Evolutionary conservation across 371 early-diverging fungal species (phyloP).

Genomic region (Syncephalastrum racemosum): DNA sequence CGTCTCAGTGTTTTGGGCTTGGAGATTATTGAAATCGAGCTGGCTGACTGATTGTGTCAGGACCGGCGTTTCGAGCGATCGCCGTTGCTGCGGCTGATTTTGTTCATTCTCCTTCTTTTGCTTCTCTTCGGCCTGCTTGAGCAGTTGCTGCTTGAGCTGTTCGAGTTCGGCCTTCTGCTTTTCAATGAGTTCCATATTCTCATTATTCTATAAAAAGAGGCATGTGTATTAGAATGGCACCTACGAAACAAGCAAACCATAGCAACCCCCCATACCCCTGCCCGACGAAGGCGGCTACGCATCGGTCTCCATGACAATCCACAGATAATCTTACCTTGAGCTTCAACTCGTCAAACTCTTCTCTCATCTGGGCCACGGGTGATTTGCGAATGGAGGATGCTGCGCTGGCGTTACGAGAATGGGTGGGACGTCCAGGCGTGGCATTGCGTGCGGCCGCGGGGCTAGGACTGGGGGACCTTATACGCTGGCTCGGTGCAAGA

Average conservation of each 20-base stretch:
- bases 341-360: constrained; percentile 30
- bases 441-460: constrained; percentile 8
- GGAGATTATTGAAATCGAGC: constrained; percentile 16
- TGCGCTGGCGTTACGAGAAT: constrained; percentile 23
- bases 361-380: constrained; percentile 34
- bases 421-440: constrained; percentile 16
- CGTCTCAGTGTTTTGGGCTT: constrained; percentile 18
- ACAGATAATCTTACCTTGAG: constrained; percentile 20
- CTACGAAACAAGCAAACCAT: too few relatives aligned
- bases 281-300: too few relatives aligned
- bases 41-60: constrained; percentile 19
- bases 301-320: too few relatives aligned
- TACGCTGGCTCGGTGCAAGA: neutral
- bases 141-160: constrained; percentile 25
- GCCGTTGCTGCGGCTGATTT: neutral
- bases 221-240: too few relatives aligned
- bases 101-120: neutral
- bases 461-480: constrained; percentile 8
- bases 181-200: constrained; percentile 42
- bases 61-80: constrained; percentile 3
- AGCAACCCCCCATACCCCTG: too few relatives aligned
- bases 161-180: constrained; percentile 59
- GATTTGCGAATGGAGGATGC: constrained; percentile 27
- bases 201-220: constrained; percentile 33
- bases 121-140: constrained; percentile 10